phyloP scores from a whole-genome alignment of 768 basidiomycete genomes.

The Mycena haematopus region DNA sequence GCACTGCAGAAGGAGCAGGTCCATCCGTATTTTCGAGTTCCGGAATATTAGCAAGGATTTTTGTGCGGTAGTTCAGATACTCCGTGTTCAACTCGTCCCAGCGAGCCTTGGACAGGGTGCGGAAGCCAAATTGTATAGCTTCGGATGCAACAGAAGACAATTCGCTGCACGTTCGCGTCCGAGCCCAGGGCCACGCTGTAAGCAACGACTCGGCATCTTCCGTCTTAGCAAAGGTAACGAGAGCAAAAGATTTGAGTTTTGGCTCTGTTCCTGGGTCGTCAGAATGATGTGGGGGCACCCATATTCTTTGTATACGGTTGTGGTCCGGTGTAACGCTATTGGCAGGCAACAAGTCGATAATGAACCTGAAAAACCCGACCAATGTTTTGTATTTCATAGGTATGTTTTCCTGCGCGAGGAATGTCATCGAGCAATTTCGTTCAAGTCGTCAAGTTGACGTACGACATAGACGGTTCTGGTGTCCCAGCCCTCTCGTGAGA shows the following conservation, averaged over 20 bases:
- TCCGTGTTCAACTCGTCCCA: constrained; percentile 75
- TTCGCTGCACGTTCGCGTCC: constrained; percentile 11
- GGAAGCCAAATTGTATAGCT: constrained; percentile 65
- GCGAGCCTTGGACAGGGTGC: constrained; percentile 56
- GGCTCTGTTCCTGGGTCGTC: constrained; percentile 62
- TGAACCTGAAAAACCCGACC: constrained; percentile 55
- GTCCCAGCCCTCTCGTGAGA: constrained; percentile 60
- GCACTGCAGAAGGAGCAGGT: background rate
- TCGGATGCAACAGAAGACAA: constrained; percentile 36
- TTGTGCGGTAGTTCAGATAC: constrained; percentile 68
- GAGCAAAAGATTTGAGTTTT: constrained; percentile 77
- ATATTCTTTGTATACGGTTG: constrained; percentile 55
- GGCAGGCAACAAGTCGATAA: constrained; percentile 42
- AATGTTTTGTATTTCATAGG: constrained; percentile 60
- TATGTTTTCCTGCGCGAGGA: constrained; percentile 66
- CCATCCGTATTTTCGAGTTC: constrained; percentile 31
- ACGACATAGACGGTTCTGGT: constrained; percentile 72
- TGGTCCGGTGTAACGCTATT: constrained; percentile 1
- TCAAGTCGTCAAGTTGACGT: constrained; percentile 31
- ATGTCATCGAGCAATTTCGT: constrained; percentile 2
- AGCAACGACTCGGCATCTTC: constrained; percentile 52
- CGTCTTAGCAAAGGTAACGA: constrained; percentile 58
- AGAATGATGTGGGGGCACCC: constrained; percentile 67
- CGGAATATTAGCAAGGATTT: constrained; percentile 49
- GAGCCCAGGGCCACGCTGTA: constrained; percentile 68